Evolutionary conservation across 2,329 filamentous ascomycete genomes (phyloP).

Genomic region (Ophiostoma angusticollis): DNA sequence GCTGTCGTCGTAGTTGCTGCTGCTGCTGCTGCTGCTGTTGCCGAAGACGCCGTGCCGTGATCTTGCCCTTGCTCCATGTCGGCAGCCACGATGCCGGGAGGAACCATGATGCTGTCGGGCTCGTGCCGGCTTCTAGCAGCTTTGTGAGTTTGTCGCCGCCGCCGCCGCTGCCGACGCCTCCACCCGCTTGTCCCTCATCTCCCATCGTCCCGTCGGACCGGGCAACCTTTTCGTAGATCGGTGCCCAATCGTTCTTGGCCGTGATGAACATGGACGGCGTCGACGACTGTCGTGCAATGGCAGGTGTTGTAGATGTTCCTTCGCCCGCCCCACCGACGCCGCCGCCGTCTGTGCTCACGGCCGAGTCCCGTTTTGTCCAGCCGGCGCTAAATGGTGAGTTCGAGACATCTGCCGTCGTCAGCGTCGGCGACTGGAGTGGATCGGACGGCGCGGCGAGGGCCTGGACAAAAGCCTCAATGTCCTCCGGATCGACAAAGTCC

Average conservation of each 20-base stretch:
- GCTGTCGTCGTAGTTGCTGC: constrained; percentile 21
- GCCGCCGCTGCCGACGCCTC: not conserved
- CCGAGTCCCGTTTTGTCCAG: constrained; percentile 29
- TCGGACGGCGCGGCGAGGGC: constrained; percentile 79
- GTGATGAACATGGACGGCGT: constrained; percentile 51
- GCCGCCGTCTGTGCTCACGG: constrained; percentile 22
- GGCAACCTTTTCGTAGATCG: constrained; percentile 58
- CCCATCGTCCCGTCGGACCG: constrained; percentile 8
- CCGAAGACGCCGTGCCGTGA: not conserved
- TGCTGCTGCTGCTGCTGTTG: constrained; percentile 14
- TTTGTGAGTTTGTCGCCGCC: too few species aligned
- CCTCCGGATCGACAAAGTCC: constrained; percentile 61
- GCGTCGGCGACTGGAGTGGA: constrained; percentile 44
- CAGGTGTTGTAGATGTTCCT: not conserved
- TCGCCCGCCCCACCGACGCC: not conserved
- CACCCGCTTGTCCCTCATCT: not conserved
- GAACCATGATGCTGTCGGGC: not conserved
- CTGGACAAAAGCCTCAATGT: constrained; percentile 65
- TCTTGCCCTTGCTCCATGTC: not conserved
- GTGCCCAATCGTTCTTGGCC: constrained; percentile 91
- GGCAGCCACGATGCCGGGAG: constrained; percentile 4
- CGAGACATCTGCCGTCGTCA: constrained; percentile 18
- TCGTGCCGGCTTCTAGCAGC: too few species aligned
- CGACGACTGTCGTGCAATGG: constrained; percentile 18
- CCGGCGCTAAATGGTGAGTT: constrained; percentile 15